phyloP scores from a whole-genome alignment of 2,329 filamentous ascomycete species.

The Diaporthe citrichinensis region DNA sequence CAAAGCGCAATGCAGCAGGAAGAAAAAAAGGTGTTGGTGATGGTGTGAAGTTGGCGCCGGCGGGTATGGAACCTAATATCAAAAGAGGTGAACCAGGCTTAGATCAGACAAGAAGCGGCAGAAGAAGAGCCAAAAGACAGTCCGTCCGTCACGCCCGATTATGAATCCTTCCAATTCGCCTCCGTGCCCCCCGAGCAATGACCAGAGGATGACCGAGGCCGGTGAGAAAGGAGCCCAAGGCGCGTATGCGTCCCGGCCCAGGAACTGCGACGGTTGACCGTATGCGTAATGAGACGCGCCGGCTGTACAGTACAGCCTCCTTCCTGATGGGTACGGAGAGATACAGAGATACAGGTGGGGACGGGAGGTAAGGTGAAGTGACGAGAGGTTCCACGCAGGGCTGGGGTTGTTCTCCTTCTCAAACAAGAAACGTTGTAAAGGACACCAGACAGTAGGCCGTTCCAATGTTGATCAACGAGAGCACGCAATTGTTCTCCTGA shows the following conservation, averaged over 20 bases:
- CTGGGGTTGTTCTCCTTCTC: constrained; percentile 32
- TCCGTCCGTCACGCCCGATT: constrained; percentile 36
- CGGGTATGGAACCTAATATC: not conserved
- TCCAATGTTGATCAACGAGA: constrained; percentile 33
- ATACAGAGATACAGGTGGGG: constrained; percentile 27
- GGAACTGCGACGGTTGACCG: constrained; percentile 3
- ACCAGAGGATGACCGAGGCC: constrained; percentile 31
- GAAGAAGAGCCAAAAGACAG: not conserved
- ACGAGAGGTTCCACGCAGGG: constrained; percentile 22
- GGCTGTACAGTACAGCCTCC: constrained; percentile 32
- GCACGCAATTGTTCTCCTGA: constrained; percentile 41
- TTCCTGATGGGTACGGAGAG: constrained; percentile 36
- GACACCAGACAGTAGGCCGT: constrained; percentile 1
- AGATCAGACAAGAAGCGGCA: constrained; percentile 15
- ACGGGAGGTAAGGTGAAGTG: constrained; percentile 19
- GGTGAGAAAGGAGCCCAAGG: constrained; percentile 23
- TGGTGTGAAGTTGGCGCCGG: constrained; percentile 15
- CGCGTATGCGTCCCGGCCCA: constrained; percentile 34
- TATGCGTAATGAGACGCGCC: not conserved
- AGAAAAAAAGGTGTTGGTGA: not conserved
- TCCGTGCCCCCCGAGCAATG: constrained; percentile 28
- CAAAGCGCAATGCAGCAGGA: constrained; percentile 26
- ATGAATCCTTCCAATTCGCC: constrained; percentile 35
- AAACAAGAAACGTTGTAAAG: constrained; percentile 31
- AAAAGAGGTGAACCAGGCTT: not conserved